Evolutionary conservation across 495 filamentous ascomycete species (phyloP).

Genomic region (Penicillium psychrofluorescens): DNA sequence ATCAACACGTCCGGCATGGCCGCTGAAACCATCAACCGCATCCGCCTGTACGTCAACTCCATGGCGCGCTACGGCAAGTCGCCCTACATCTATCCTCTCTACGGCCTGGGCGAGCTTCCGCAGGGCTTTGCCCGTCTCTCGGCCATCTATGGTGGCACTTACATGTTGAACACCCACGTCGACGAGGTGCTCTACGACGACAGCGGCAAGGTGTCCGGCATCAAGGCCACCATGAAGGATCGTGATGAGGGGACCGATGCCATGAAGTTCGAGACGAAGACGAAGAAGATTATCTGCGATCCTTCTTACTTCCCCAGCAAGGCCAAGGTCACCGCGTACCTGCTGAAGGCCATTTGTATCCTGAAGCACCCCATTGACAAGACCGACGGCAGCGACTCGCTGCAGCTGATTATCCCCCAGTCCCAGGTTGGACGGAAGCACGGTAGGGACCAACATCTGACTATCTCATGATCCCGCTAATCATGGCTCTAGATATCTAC

Average conservation of each 20-base stretch:
- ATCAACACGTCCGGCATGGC: constrained; percentile 65
- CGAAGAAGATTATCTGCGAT: constrained; percentile 92
- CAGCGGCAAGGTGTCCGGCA: constrained; percentile 73
- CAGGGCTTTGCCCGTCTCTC: constrained; percentile 97
- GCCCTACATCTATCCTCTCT: constrained; percentile 98
- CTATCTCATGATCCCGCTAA: background rate
- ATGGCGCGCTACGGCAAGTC: constrained; percentile 98
- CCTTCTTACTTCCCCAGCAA: constrained; percentile 94
- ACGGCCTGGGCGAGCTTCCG: constrained; percentile 93
- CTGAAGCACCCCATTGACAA: constrained; percentile 86
- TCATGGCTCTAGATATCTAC: constrained; percentile 73
- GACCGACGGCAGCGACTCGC: constrained; percentile 84
- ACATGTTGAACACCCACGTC: constrained; percentile 95
- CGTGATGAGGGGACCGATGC: constrained; percentile 63
- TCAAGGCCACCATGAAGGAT: constrained; percentile 95
- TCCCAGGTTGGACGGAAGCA: constrained; percentile 92
- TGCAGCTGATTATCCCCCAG: constrained; percentile 96
- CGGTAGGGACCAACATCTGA: constrained; percentile 46
- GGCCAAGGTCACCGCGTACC: constrained; percentile 75
- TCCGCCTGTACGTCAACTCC: constrained; percentile 93
- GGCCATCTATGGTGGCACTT: constrained; percentile 96
- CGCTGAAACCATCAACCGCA: constrained; percentile 82
- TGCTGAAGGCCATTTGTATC: constrained; percentile 95
- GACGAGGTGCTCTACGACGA: constrained; percentile 82
- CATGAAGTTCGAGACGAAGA: constrained; percentile 93